Evolutionary conservation across 2,329 filamentous ascomycete genomes (phyloP), one percentile per base, ranked within the genome.

Genomic region (Bipolaris zeicola): DNA sequence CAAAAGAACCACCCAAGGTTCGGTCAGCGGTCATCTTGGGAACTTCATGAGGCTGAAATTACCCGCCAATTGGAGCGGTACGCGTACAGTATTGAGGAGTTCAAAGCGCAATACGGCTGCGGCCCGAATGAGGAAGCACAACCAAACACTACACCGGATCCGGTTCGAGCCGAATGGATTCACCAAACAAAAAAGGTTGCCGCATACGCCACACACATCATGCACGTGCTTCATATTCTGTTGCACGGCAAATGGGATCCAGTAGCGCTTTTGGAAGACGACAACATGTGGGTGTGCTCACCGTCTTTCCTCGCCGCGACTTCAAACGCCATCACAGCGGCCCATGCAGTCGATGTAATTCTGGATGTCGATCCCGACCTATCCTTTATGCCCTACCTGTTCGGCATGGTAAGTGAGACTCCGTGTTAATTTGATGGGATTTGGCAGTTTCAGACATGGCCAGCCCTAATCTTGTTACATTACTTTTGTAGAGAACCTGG

Each of bases 361-460:
- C 84, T 97, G 43, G 91, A 96, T 68, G 91, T 91, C 69, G 93
- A 97, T 70, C 92, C 93, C 0, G 92, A 94, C 58, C 82, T 96
- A 38, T 93, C 93, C 72, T 96, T 96, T 76, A 96, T 96, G 92
- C 92, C 93, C 3, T 96, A 96, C 80, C 94, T 96, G 79, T 96
- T 96, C 66, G 93, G 92, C 58, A 94, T 96, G 70, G 69, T 72
- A 50, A 64, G 84, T 83, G n/a, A 41, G 13, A 1, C 6, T 28
- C 22, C 8, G 20, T 16, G 14, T 34, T 49, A 31, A 31, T 22
- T 26, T 26, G 3, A 7, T 34, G 10, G 14, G 16, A 13, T 28
- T 11, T 49, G 22, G 22, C 18, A 14, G 16, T 8, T 16, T 13
- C 20, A 26, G 5, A 37, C 8, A 5, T 8, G n/a, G 13, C 24